These are phyloP conservation scores for Austroboletus novae-zelandiae DNA, from an alignment of 1,284 basidiomycete species.

Conservation along the genomic window DNA sequence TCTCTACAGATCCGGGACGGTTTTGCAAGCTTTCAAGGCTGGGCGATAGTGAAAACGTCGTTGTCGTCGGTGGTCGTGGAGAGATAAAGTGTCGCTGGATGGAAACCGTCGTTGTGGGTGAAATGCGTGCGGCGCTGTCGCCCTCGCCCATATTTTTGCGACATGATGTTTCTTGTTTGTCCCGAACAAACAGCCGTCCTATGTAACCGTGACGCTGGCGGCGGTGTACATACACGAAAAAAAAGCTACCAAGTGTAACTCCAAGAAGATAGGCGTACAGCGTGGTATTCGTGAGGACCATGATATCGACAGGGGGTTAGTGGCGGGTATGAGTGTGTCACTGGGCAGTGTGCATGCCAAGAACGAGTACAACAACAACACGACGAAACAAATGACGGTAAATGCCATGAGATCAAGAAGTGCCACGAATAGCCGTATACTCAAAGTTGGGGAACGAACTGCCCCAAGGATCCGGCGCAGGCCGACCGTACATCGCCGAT, in stretches of 20 bases:
- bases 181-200: conserved; percentile 27
- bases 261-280: conserved; percentile 14
- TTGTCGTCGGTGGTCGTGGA: conserved; percentile 4
- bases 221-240: conserved; percentile 3
- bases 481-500: conserved; percentile 54
- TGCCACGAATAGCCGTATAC: conserved; percentile 44
- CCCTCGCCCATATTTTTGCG: conserved; percentile 34
- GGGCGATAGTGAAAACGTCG: not conserved
- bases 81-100: conserved; percentile 1
- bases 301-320: conserved; percentile 5
- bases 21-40: conserved; percentile 54
- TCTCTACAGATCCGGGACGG: conserved; percentile 58
- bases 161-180: conserved; percentile 39
- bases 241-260: not conserved
- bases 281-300: conserved; percentile 7
- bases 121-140: conserved; percentile 26
- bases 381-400: too few species aligned
- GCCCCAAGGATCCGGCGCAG: conserved; percentile 55
- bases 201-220: not conserved
- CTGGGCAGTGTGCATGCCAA: conserved; percentile 9
- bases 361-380: not conserved
- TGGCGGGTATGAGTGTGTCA: conserved; percentile 19
- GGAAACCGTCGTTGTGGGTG: conserved; percentile 20
- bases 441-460: conserved; percentile 67
- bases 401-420: conserved; percentile 3